Evolutionary conservation across 805 yeast genomes (phyloP).

Genomic region (Zygosaccharomyces pseudorouxii): DNA sequence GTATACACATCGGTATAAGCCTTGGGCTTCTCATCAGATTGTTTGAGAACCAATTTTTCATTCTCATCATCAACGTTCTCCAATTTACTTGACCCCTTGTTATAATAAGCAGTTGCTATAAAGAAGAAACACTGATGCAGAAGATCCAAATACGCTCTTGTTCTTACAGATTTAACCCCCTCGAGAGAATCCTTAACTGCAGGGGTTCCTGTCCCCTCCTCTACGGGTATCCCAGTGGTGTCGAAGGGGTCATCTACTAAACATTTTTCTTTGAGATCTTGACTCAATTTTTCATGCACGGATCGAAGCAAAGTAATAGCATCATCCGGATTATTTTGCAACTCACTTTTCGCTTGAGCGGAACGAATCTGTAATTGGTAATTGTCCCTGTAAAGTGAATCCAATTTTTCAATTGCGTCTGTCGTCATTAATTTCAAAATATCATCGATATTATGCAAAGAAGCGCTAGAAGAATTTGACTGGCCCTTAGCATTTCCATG

Average conservation of each 20-base stretch:
- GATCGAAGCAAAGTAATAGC: slow-evolving; percentile 47
- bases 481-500: slow-evolving; percentile 8
- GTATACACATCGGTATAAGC: slow-evolving; percentile 22
- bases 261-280: slow-evolving; percentile 24
- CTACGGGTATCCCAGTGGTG: slow-evolving; percentile 2
- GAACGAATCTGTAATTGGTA: slow-evolving; percentile 46
- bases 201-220: background rate
- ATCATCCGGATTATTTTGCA: slow-evolving; percentile 43
- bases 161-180: slow-evolving; percentile 9
- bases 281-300: slow-evolving; percentile 36
- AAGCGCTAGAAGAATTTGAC: slow-evolving; percentile 4
- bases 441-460: slow-evolving; percentile 46
- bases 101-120: slow-evolving; percentile 45
- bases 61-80: slow-evolving; percentile 30
- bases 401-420: slow-evolving; percentile 47
- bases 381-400: slow-evolving; percentile 45
- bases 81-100: slow-evolving; percentile 27
- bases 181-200: slow-evolving; percentile 1
- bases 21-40: slow-evolving; percentile 13
- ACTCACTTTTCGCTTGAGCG: slow-evolving; percentile 66
- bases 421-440: slow-evolving; percentile 63
- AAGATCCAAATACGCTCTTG: slow-evolving; percentile 39
- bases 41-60: slow-evolving; percentile 18
- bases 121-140: slow-evolving; percentile 77
- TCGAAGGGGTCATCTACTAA: slow-evolving; percentile 19